These are phyloP conservation scores for Coniochaeta pulveracea DNA, from an alignment of 2,329 filamentous ascomycete species.

Conservation along the genomic window DNA sequence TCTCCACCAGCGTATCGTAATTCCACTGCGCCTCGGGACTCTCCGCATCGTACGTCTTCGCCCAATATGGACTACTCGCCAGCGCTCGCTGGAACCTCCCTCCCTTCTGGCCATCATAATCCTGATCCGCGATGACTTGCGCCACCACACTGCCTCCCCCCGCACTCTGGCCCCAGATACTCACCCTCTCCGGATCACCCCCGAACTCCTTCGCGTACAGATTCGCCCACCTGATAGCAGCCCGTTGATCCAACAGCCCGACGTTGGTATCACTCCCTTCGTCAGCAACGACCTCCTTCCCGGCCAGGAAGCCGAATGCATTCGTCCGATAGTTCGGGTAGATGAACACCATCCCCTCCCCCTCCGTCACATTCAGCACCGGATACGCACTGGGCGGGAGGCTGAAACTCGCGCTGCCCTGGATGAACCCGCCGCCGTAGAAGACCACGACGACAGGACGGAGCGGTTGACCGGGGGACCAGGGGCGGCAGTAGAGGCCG, in stretches of 20 bases:
- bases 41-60: slow-evolving; percentile 43
- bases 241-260: slow-evolving; percentile 37
- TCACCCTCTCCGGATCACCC: slow-evolving; percentile 33
- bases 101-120: neutral
- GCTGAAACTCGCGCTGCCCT: slow-evolving; percentile 41
- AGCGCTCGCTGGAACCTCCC: slow-evolving; percentile 14
- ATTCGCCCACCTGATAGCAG: slow-evolving; percentile 35
- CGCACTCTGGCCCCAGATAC: slow-evolving; percentile 43
- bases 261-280: slow-evolving; percentile 35
- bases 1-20: slow-evolving; percentile 31
- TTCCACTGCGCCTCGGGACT: slow-evolving; percentile 36
- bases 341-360: slow-evolving; percentile 29
- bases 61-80: slow-evolving; percentile 43
- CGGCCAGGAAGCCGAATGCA: slow-evolving; percentile 43
- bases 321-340: slow-evolving; percentile 44
- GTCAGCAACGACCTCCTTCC: slow-evolving; percentile 30
- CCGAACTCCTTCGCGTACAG: slow-evolving; percentile 34
- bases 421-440: slow-evolving; percentile 50
- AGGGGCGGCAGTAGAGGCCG: slow-evolving; percentile 47
- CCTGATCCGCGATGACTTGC: slow-evolving; percentile 31
- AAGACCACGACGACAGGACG: slow-evolving; percentile 49
- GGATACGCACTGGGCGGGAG: slow-evolving; percentile 47
- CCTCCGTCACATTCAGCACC: slow-evolving; percentile 39
- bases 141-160: slow-evolving; percentile 41
- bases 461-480: slow-evolving; percentile 28